Evolutionary conservation across 2,329 filamentous ascomycete species (phyloP), one percentile per base, ranked within the genome.

Genomic region (Claviceps citrina): DNA sequence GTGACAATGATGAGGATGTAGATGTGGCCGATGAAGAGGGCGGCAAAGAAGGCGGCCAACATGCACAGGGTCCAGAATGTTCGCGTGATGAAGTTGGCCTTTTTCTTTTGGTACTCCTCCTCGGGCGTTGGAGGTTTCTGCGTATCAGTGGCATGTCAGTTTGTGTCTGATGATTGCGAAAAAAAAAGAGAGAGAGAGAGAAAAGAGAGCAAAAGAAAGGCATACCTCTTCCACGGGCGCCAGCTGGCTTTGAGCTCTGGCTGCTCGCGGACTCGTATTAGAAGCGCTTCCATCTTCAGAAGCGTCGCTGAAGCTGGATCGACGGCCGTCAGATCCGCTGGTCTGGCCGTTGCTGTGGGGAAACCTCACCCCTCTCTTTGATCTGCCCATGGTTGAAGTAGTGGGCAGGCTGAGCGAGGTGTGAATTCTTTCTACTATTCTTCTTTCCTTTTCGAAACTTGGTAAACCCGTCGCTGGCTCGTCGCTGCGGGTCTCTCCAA

Each of bases 21-120:
- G 59, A 98, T 86, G 64, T 98, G 91, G 45, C 91, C 91, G 54
- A 87, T 84, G 66, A 95, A 93, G 62, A 98, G 82, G 48, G 84
- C 77, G 42, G 76, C 72, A 63, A 96, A 95, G 72, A 98, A 98
- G 54, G 77, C 73, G 40, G 70, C 82, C 52, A 98, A 93, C 91
- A 98, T 98, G 64, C 94, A 80, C 48, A 98, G 80, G 3, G 85
- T 95, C 91, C 91, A 98, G 70, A 95, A 85, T 40, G 89, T 89
- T 54, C 91, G 80, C 30, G 86, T 93, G 55, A 95, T 83, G 68
- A 98, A 96, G 60, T 91, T 94, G 61, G 86, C 81, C 67, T 93
- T 95, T 65, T 98, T 98, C 76, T 96, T 96, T 58, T 96, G 86
- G 60, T 93, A 95, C 46, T 95, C 91, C 45, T 66, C 60, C 34